Evolutionary conservation across 805 yeast species (phyloP).

Genomic region (Metschnikowia bowlesiae): DNA sequence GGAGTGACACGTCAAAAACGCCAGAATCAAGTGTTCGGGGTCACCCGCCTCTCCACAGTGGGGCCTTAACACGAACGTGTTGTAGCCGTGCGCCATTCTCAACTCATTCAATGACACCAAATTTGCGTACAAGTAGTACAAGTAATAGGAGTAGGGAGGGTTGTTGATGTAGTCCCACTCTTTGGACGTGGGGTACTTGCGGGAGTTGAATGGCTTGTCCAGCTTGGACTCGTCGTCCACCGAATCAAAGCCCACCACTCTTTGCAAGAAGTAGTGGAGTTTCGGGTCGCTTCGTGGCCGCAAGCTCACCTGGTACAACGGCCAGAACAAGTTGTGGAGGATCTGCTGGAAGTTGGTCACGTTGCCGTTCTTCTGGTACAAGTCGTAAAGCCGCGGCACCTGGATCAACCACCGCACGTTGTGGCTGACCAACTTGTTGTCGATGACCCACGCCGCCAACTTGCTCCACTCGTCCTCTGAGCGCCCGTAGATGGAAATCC

Average conservation of each 20-base stretch:
- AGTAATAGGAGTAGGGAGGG: slow-evolving; percentile 97
- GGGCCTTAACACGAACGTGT: slow-evolving; percentile 92
- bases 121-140: slow-evolving; percentile 85
- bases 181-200: slow-evolving; percentile 80
- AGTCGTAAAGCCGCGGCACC: slow-evolving; percentile 87
- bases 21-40: slow-evolving; percentile 90
- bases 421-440: slow-evolving; percentile 84
- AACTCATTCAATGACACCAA: slow-evolving; percentile 81
- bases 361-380: slow-evolving; percentile 73
- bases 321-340: slow-evolving; percentile 73
- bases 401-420: slow-evolving; percentile 97
- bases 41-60: slow-evolving; percentile 99
- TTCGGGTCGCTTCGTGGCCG: slow-evolving; percentile 90
- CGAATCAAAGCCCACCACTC: slow-evolving; percentile 96
- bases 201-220: slow-evolving; percentile 70
- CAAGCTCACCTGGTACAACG: slow-evolving; percentile 83
- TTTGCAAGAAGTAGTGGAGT: slow-evolving; percentile 76
- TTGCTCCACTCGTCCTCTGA: slow-evolving; percentile 91
- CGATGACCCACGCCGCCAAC: slow-evolving; percentile 91
- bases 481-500: slow-evolving; percentile 93
- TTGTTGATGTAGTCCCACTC: slow-evolving; percentile 74
- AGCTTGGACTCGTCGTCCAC: slow-evolving; percentile 97
- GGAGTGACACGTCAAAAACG: slow-evolving; percentile 85
- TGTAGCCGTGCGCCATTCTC: slow-evolving; percentile 70
- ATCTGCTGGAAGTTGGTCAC: slow-evolving; percentile 73